Percentiles rank a stretch among this genome's conserved stretches.
Conservation (phyloP, 495 filamentous ascomycete species). For the Usnea hakonensis region DNA sequence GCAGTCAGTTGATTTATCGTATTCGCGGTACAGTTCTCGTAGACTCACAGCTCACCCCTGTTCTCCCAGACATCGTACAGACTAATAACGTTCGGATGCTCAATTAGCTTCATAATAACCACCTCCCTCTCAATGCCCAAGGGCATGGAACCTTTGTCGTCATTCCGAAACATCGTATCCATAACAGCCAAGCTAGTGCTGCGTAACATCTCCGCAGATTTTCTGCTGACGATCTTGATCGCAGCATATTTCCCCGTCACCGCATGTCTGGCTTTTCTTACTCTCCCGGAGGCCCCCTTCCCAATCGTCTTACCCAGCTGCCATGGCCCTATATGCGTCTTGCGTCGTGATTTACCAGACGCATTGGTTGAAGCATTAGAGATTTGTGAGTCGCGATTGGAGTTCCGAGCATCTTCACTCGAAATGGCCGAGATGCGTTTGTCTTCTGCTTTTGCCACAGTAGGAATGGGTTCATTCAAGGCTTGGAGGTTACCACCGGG, state of each 20-base stretch:
- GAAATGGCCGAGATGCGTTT: constrained; percentile 46
- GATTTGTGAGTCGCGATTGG: constrained; percentile 63
- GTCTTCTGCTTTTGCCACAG: constrained; percentile 39
- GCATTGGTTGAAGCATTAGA: constrained; percentile 59
- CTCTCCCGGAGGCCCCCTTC: constrained; percentile 73
- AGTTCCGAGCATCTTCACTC: constrained; percentile 44
- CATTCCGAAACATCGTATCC: constrained; percentile 42
- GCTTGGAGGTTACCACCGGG: constrained; percentile 34
- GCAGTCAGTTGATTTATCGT: constrained; percentile 3
- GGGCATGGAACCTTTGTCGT: constrained; percentile 62
- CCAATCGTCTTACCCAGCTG: constrained; percentile 79
- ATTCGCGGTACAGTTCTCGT: background rate
- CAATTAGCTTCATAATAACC: constrained; percentile 90
- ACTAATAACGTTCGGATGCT: constrained; percentile 86
- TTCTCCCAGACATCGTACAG: constrained; percentile 97
- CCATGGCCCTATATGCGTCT: constrained; percentile 85
- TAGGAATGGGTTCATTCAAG: constrained; percentile 20
- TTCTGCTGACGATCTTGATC: constrained; percentile 87
- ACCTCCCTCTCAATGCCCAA: constrained; percentile 86
- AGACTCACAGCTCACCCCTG: constrained; percentile 74
- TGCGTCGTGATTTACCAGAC: constrained; percentile 54
- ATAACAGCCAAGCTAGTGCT: constrained; percentile 71
- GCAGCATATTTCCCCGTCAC: constrained; percentile 62
- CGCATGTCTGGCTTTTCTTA: constrained; percentile 72
- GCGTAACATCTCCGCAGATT: constrained; percentile 58